These are phyloP conservation scores for Mycena polygramma DNA, from an alignment of 768 basidiomycete species.

Conservation along the genomic window DNA sequence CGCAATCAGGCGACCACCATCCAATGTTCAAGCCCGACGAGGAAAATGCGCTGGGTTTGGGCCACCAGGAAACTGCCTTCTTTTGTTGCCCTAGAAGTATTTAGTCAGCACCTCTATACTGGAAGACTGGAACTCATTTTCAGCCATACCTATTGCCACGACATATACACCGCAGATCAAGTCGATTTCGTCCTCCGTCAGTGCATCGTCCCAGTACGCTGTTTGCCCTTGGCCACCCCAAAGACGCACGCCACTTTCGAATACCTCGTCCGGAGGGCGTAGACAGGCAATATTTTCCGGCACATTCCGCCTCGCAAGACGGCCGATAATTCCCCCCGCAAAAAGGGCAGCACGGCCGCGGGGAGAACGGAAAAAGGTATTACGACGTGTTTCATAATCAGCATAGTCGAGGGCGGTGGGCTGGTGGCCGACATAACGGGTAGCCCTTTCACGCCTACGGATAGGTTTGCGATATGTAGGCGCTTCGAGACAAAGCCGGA, in stretches of 20 bases:
- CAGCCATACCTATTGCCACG: constrained; percentile 22
- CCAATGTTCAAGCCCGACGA: constrained; percentile 25
- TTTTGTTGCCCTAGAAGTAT: constrained; percentile 22
- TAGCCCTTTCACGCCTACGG: not conserved
- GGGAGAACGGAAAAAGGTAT: constrained; percentile 20
- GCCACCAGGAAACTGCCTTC: constrained; percentile 34
- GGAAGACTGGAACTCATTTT: not conserved
- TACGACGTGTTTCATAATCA: constrained; percentile 18
- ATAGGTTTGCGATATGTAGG: constrained; percentile 20
- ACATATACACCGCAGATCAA: constrained; percentile 34
- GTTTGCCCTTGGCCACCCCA: not conserved
- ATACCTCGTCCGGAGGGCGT: constrained; percentile 16
- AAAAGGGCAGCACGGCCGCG: constrained; percentile 27
- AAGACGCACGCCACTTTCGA: constrained; percentile 10
- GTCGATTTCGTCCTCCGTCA: constrained; percentile 20
- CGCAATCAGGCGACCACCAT: constrained; percentile 26
- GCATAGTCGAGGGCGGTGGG: constrained; percentile 20
- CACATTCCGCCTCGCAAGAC: constrained; percentile 20
- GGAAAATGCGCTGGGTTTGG: constrained; percentile 18
- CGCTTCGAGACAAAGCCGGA: too few species aligned
- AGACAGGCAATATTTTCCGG: constrained; percentile 9
- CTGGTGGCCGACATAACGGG: constrained; percentile 20
- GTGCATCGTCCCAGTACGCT: constrained; percentile 12
- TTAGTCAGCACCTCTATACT: constrained; percentile 7
- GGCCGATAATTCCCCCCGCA: constrained; percentile 27